Conservation (phyloP, 1,284 basidiomycete genomes). For the Moesziomyces sp. region DNA sequence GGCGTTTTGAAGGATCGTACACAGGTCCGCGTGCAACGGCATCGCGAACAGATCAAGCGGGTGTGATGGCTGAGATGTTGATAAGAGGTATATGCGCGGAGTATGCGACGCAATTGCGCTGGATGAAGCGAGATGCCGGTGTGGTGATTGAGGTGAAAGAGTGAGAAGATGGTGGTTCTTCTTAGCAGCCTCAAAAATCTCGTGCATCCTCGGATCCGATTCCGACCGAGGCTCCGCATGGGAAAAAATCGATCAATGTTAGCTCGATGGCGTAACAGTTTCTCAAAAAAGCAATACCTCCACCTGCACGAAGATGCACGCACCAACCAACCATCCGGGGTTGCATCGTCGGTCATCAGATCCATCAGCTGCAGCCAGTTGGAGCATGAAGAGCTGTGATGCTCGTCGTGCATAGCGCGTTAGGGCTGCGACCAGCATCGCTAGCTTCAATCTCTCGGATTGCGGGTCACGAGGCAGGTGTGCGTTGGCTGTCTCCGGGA, state of each 20-base stretch:
- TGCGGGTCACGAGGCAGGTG: not conserved
- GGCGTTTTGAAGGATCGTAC: constrained; percentile 85
- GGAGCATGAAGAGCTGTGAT: too few species aligned
- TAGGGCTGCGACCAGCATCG: too few species aligned
- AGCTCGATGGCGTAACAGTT: not conserved
- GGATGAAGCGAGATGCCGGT: not conserved
- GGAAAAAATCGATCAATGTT: not conserved
- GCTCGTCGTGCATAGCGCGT: too few species aligned
- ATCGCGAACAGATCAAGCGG: constrained; percentile 27
- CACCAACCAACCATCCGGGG: too few species aligned
- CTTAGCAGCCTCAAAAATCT: constrained; percentile 28
- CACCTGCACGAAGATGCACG: not conserved
- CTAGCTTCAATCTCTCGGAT: not conserved
- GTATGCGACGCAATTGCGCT: not conserved
- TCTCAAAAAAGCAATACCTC: not conserved
- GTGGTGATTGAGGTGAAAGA: not conserved
- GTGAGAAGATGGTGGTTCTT: constrained; percentile 9
- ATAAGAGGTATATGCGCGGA: not conserved
- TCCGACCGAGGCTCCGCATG: not conserved
- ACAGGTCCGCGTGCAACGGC: constrained; percentile 77
- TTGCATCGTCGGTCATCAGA: too few species aligned
- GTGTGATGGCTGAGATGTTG: not conserved
- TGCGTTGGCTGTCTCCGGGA: not conserved
- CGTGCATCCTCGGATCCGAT: constrained; percentile 25
- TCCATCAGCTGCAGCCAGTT: too few species aligned